Conservation (phyloP, 495 filamentous ascomycete genomes). For the Hypoxylon lienhwacheense region DNA sequence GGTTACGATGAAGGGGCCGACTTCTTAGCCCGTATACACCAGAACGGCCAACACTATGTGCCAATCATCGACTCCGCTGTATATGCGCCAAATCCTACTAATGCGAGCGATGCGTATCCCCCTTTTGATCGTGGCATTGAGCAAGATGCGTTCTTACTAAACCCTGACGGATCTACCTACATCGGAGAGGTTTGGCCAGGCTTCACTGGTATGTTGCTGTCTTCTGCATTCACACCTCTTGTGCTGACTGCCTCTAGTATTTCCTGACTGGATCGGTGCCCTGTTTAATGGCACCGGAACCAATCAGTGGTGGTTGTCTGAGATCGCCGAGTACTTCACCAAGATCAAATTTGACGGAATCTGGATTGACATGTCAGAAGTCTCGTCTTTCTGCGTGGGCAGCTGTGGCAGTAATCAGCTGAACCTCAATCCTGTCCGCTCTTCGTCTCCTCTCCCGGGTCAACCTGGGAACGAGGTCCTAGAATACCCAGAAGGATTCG, state of each 20-base stretch:
- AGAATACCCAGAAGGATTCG: constrained; percentile 72
- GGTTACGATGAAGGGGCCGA: constrained; percentile 63
- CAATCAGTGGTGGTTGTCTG: constrained; percentile 70
- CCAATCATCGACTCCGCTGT: constrained; percentile 86
- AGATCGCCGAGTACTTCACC: constrained; percentile 61
- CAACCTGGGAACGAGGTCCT: constrained; percentile 62
- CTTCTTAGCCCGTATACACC: constrained; percentile 68
- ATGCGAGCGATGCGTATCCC: constrained; percentile 69
- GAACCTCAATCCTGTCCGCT: constrained; percentile 70
- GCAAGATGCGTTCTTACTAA: constrained; percentile 67
- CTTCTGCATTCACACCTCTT: constrained; percentile 37
- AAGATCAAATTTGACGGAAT: constrained; percentile 77
- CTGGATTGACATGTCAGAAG: constrained; percentile 90
- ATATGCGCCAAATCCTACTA: constrained; percentile 73
- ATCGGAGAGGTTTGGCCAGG: constrained; percentile 89
- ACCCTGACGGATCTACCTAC: constrained; percentile 70
- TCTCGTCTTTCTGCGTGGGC: constrained; percentile 79
- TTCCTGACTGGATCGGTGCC: constrained; percentile 60
- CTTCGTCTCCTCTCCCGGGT: constrained; percentile 67
- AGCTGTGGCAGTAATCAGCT: constrained; percentile 72
- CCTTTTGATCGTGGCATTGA: constrained; percentile 68
- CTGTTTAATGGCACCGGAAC: constrained; percentile 63
- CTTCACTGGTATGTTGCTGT: constrained; percentile 51
- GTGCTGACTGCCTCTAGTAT: constrained; percentile 48
- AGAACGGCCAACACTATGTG: constrained; percentile 70